Evolutionary conservation across 1,284 basidiomycete species (phyloP).

Genomic region (Pseudozyma pruni): DNA sequence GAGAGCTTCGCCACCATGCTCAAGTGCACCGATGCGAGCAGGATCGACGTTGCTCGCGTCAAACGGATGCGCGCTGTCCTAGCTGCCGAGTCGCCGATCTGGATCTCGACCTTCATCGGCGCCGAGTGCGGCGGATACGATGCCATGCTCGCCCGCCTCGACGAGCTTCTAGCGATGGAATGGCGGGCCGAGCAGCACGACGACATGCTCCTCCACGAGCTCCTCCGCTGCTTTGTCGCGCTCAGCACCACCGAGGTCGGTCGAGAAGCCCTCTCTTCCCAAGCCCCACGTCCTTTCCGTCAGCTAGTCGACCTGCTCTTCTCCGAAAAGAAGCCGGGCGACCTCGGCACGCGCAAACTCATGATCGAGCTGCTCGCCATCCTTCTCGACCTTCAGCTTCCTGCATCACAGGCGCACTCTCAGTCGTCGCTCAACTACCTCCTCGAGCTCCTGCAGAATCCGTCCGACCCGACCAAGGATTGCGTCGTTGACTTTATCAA

Average conservation of each 20-base stretch:
- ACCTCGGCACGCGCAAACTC: conserved; percentile 86
- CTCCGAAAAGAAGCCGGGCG: conserved; percentile 96
- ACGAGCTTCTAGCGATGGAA: conserved; percentile 91
- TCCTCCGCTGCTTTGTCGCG: conserved; percentile 92
- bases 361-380: conserved; percentile 82
- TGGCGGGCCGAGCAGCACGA: conserved; percentile 99
- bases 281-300: conserved; percentile 84
- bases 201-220: conserved; percentile 90
- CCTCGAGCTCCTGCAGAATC: conserved; percentile 57
- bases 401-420: conserved; percentile 45
- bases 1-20: conserved; percentile 53
- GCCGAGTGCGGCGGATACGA: conserved; percentile 79
- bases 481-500: conserved; percentile 80
- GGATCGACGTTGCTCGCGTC: conserved; percentile 43
- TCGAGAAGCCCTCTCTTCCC: conserved; percentile 77
- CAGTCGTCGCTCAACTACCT: conserved; percentile 50
- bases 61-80: conserved; percentile 62
- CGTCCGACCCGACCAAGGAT: conserved; percentile 38
- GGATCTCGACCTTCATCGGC: conserved; percentile 90
- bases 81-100: conserved; percentile 71
- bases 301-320: conserved; percentile 85
- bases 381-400: conserved; percentile 54
- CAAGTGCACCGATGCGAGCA: conserved; percentile 46
- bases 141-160: conserved; percentile 82
- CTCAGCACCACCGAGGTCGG: conserved; percentile 85